phyloP scores from a whole-genome alignment of 2,329 filamentous ascomycete genomes.

The Pyrenophora tritici-repentis region DNA sequence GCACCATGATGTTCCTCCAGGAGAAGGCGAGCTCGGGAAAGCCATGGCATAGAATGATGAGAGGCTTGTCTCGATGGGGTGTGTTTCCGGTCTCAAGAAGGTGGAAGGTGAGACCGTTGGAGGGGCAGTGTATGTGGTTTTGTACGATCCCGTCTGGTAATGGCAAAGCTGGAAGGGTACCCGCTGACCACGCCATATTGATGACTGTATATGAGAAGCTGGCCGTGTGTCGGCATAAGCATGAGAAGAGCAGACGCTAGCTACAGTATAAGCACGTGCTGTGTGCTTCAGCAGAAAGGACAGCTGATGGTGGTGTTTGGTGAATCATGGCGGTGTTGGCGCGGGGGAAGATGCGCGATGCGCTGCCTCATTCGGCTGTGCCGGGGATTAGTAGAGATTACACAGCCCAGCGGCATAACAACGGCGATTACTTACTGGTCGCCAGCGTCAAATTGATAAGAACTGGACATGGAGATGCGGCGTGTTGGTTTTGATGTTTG shows the following conservation, averaged over 20 bases:
- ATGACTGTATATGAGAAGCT: neutral
- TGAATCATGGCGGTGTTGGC: no score
- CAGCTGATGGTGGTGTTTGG: no score
- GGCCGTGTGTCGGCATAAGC: neutral
- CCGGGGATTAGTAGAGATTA: no score
- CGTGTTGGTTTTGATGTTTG: no score
- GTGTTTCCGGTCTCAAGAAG: constrained; percentile 60
- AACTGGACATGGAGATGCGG: no score
- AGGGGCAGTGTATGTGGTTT: constrained; percentile 60
- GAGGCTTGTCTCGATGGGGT: constrained; percentile 51
- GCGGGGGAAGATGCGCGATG: no score
- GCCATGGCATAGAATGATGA: constrained; percentile 68
- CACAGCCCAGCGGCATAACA: no score
- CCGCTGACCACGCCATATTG: neutral
- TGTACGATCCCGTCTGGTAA: constrained; percentile 62
- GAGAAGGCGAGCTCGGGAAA: constrained; percentile 72
- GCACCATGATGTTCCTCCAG: constrained; percentile 67
- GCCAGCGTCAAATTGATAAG: no score
- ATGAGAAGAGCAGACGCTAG: neutral
- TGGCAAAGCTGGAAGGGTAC: constrained; percentile 52
- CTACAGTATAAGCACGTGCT: no score
- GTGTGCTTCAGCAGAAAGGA: no score
- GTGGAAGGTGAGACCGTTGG: constrained; percentile 65
- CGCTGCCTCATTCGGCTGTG: no score
- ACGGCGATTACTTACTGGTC: no score